phyloP scores from a whole-genome alignment of 495 filamentous ascomycete genomes.

The Lepraria neglecta region DNA sequence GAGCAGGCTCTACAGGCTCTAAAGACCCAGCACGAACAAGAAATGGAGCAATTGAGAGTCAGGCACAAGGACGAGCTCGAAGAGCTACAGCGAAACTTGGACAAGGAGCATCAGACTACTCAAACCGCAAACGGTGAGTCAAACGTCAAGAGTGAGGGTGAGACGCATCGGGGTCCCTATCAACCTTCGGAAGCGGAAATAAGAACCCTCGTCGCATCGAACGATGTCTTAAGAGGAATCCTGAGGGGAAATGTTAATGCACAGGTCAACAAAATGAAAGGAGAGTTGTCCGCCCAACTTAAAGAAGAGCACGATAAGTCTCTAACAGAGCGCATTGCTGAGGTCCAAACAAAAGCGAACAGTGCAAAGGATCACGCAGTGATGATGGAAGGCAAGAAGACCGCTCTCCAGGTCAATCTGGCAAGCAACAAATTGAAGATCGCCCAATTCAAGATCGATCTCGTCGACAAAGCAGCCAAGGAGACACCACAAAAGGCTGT shows the following conservation, averaged over 20 bases:
- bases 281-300: conserved; percentile 29
- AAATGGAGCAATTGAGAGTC: conserved; percentile 57
- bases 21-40: conserved; percentile 47
- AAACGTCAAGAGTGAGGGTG: conserved; percentile 23
- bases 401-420: conserved; percentile 65
- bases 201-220: conserved; percentile 56
- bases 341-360: conserved; percentile 41
- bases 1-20: conserved; percentile 37
- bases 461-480: conserved; percentile 69
- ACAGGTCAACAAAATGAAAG: conserved; percentile 50
- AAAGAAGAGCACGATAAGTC: conserved; percentile 40
- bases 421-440: conserved; percentile 60
- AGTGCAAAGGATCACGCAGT: conserved; percentile 47
- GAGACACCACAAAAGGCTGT: conserved; percentile 82
- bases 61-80: conserved; percentile 58
- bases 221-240: conserved; percentile 59
- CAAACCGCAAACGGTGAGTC: conserved; percentile 6
- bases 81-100: conserved; percentile 36
- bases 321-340: conserved; percentile 52
- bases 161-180: conserved; percentile 31
- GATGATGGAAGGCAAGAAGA: conserved; percentile 41
- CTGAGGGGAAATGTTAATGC: conserved; percentile 60
- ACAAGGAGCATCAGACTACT: conserved; percentile 15
- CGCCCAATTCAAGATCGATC: conserved; percentile 63
- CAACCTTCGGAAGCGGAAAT: conserved; percentile 54